A percentile compares a stretch with the other conserved stretches of the same genome.
Conservation (phyloP, 2,329 filamentous ascomycete species). For the Neopestalotiopsis rosae region DNA sequence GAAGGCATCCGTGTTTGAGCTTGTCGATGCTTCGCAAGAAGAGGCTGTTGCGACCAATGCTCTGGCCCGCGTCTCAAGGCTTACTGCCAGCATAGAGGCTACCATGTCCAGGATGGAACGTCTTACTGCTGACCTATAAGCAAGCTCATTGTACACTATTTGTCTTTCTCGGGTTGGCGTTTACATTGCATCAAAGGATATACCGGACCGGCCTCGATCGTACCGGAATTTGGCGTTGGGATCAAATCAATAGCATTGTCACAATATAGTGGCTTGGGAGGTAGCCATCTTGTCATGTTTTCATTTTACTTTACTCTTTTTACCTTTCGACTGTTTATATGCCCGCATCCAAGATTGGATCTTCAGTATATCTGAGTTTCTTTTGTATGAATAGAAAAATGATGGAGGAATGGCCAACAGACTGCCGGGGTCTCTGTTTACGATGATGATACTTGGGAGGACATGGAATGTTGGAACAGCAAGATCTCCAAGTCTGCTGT, state of each 20-base stretch:
- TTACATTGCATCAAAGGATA: constrained; percentile 12
- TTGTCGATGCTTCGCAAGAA: constrained; percentile 64
- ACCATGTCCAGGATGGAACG: constrained; percentile 43
- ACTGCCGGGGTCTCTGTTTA: constrained; percentile 5
- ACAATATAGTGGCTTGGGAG: not conserved
- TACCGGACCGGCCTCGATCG: constrained; percentile 11
- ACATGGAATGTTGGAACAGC: constrained; percentile 8
- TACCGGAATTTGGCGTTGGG: constrained; percentile 7
- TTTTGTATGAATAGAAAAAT: constrained; percentile 12
- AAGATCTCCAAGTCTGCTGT: constrained; percentile 8
- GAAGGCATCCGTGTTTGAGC: constrained; percentile 68
- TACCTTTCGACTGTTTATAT: constrained; percentile 16
- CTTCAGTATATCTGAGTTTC: not conserved
- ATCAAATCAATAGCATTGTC: constrained; percentile 7
- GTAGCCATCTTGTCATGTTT: constrained; percentile 1
- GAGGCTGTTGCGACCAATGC: constrained; percentile 49
- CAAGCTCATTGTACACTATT: not conserved
- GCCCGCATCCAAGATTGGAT: not conserved
- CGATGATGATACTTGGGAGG: constrained; percentile 11
- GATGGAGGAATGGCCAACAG: not conserved
- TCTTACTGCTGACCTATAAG: constrained; percentile 38
- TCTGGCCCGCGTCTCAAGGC: constrained; percentile 55
- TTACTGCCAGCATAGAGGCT: constrained; percentile 46
- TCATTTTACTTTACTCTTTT: not conserved
- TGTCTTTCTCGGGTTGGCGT: not conserved